Conservation (phyloP, 2,329 filamentous ascomycete species). For the Scedosporium aurantiacum region DNA sequence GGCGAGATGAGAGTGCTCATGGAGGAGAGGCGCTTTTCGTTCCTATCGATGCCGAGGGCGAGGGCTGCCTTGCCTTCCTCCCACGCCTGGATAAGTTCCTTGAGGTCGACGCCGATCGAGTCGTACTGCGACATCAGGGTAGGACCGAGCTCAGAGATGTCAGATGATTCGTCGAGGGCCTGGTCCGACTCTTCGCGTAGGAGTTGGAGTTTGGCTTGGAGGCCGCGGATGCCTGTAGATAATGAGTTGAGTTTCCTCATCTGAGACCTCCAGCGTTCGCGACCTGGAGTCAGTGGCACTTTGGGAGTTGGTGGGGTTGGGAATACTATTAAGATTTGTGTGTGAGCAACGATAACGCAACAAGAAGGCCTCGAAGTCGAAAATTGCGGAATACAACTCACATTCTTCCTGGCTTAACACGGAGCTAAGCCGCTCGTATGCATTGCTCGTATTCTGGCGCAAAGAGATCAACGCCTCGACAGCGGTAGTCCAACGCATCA, state of each 20-base stretch:
- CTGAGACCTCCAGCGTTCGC: constrained; percentile 76
- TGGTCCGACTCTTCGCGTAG: constrained; percentile 81
- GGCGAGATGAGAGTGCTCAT: constrained; percentile 50
- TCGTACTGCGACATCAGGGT: constrained; percentile 85
- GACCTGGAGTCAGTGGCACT: constrained; percentile 55
- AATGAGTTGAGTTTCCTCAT: constrained; percentile 79
- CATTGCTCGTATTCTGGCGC: constrained; percentile 47
- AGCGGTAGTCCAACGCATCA: constrained; percentile 66
- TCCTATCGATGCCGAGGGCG: constrained; percentile 69
- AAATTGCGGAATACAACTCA: constrained; percentile 29
- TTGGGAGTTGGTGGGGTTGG: constrained; percentile 45
- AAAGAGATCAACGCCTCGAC: constrained; percentile 63
- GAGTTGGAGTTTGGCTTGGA: constrained; percentile 91
- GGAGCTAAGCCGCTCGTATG: constrained; percentile 53
- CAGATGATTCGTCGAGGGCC: constrained; percentile 60
- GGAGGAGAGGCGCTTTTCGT: constrained; percentile 58
- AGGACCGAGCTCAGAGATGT: constrained; percentile 64
- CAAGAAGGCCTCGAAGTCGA: not conserved
- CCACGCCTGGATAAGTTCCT: constrained; percentile 72
- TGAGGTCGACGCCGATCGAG: constrained; percentile 80
- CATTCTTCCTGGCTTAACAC: constrained; percentile 73
- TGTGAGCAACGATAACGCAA: constrained; percentile 7
- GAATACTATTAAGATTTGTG: constrained; percentile 30
- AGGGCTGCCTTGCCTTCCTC: constrained; percentile 77
- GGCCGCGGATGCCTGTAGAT: constrained; percentile 77